phyloP scores from a whole-genome alignment of 305 asterid species.

The Plantago rigida region DNA sequence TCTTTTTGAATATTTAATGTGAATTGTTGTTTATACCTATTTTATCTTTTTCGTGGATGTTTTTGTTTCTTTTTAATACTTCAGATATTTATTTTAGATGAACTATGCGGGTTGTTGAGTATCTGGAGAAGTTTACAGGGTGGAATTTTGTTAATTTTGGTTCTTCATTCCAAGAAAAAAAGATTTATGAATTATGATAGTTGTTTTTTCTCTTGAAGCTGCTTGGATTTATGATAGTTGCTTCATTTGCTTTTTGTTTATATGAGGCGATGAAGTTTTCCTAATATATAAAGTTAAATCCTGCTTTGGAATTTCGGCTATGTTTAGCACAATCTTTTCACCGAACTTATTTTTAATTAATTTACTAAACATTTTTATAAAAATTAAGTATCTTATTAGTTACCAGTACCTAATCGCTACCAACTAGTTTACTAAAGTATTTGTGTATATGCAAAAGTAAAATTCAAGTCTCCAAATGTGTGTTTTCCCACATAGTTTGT shows the following conservation, averaged over 20 bases:
- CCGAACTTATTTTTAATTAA: too few species aligned
- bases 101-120: constrained; percentile 1
- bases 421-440: background rate
- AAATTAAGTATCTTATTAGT: too few species aligned
- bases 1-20: background rate
- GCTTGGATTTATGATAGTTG: background rate
- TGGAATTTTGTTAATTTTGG: background rate
- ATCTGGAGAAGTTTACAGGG: background rate
- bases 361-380: background rate
- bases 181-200: background rate
- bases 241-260: background rate
- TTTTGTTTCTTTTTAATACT: background rate
- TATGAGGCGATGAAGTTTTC: too few species aligned
- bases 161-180: background rate
- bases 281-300: background rate
- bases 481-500: too few species aligned
- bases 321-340: background rate
- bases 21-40: constrained; percentile 5
- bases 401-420: too few species aligned
- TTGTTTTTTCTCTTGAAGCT: background rate
- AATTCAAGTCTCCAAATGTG: background rate
- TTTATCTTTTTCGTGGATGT: background rate
- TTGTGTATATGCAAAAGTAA: background rate
- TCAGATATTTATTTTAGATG: constrained; percentile 2
- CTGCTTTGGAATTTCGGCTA: background rate